Conservation (phyloP, 2,329 filamentous ascomycete species). For the Pseudogymnoascus sp. region DNA sequence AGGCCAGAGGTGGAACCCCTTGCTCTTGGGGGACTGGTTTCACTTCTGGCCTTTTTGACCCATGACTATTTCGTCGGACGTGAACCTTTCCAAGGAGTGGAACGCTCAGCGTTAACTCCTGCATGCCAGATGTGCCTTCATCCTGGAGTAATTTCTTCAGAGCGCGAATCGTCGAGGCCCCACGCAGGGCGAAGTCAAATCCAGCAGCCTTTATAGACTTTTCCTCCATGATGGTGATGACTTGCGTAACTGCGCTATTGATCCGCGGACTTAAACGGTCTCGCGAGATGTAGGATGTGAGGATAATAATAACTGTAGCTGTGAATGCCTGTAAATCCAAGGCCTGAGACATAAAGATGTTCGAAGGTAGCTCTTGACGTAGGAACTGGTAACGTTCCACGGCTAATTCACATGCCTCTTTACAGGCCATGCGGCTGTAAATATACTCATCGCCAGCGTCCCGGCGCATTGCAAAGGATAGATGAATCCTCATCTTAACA, state of each 20-base stretch:
- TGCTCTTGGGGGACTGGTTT: neutral
- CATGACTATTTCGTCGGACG: constrained; percentile 14
- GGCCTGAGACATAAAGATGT: constrained; percentile 13
- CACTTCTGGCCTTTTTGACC: constrained; percentile 2
- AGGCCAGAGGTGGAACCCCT: neutral
- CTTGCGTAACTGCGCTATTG: constrained; percentile 13
- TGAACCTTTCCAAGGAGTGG: constrained; percentile 18
- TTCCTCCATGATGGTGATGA: constrained; percentile 16
- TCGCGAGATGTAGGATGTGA: constrained; percentile 11
- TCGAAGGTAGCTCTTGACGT: constrained; percentile 12
- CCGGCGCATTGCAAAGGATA: constrained; percentile 15
- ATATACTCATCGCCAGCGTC: constrained; percentile 12
- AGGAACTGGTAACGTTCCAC: constrained; percentile 14
- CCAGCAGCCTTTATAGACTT: constrained; percentile 10
- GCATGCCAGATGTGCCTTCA: neutral
- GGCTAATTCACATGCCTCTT: constrained; percentile 15
- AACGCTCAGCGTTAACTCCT: constrained; percentile 16
- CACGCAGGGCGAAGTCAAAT: constrained; percentile 10
- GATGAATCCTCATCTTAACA: constrained; percentile 14
- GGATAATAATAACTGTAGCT: constrained; percentile 16
- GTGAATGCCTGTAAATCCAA: constrained; percentile 18
- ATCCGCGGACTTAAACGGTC: constrained; percentile 8
- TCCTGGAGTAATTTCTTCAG: constrained; percentile 14
- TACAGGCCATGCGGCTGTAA: constrained; percentile 16
- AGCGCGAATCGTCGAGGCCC: constrained; percentile 14